Base-by-base conservation (phyloP, 495 filamentous ascomycete genomes). In the Lasiosphaeria miniovina region DNA sequence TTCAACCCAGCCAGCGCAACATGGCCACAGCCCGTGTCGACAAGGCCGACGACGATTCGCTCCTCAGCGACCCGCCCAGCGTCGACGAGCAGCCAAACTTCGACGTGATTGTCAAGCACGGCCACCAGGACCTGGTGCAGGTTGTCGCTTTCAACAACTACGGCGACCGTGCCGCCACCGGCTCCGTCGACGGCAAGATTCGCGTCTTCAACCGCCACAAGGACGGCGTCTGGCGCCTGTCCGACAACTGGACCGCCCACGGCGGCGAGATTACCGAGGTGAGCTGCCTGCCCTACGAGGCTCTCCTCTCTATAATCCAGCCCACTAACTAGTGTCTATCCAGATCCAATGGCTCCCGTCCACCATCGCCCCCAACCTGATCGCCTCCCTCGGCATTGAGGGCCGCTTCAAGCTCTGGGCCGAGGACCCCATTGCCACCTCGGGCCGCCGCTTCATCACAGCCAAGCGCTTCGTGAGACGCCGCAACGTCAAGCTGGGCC, bases 261-360 rank as follows among this genome's bases (percentile, higher is more conserved):
- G 88, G 90, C 64, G 90, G 90, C 33, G 94, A 96, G 75, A 89
- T 99, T 59, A 80, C 89, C 62, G 90, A 96, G 81, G 91, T 92
- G 80, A 74, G 80, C 1, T 70, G 50, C 8, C 8, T 35, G 41
- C 24, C 41, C 33, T 32, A 2, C 14, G 1, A 12, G 33, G 4
- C 38, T 14, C 38, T 38, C 11, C 36, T 31, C 8, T 36, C 11
- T 62, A 48, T 35, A 36, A 35, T 59, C 49, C 17, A 49, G 17
- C 54, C 49, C 6, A 17, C 51, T 61, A 43, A 40, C 41, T n/a
- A 43, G 33, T 38, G 24, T 7, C 49, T 34, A 14, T 49, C 34
- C 57, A 93, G 90, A 84, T 92, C 53, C 87, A 91, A 80, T 96
- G 91, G 91, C 75, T 84, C 6, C 79, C 81, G 0, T 77, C 82